Base-by-base conservation (phyloP, 83 land plant genomes). In the Thuja plicata region DNA sequence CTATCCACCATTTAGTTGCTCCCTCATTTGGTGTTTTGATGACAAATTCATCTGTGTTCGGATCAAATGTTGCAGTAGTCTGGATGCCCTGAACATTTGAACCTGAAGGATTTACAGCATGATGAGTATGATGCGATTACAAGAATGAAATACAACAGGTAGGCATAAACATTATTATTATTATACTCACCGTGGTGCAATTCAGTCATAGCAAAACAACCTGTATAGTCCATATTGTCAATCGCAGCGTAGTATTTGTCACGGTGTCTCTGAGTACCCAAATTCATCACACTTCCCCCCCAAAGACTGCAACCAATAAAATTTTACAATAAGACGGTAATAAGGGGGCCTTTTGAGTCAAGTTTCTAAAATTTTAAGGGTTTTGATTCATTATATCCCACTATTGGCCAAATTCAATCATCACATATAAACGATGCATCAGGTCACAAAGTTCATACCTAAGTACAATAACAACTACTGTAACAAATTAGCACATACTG, bases 151-250 rank as follows among this genome's bases (percentile, higher is more conserved):
- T 7, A 12, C 86, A 46, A 38, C n/a, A 86, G 52, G 73, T 32
- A 86, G 10, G 11, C 46, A 90, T 19, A 48, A 90, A 27, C 13
- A 60, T 9, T 19, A 48, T 38, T 54, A 62, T 40, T 66, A 45
- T 41, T 34, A 37, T 70, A 85, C 92, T 89, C 89, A 98, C 99
- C 99, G 90, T 98, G 99, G 92, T 98, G 99, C 27, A 98, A 96
- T 88, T 98, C 99, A 46, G 99, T 98, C 99, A 98, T 98, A n/a
- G 99, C 99, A 92, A 98, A 98, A 87, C 99, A 98, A 87, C 99
- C 99, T 62, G 94, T 92, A 90, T 97, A 97, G 9, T 93, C 96
- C 88, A 97, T 66, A 91, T 91, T 97, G 92, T 95, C 94, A 74
- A 98, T 98, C 74, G 89, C 94, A 73, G 95, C 96, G 87, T 89